These are phyloP conservation scores for Daldinia decipiens DNA, from an alignment of 495 filamentous ascomycete genomes.

Conservation along the genomic window DNA sequence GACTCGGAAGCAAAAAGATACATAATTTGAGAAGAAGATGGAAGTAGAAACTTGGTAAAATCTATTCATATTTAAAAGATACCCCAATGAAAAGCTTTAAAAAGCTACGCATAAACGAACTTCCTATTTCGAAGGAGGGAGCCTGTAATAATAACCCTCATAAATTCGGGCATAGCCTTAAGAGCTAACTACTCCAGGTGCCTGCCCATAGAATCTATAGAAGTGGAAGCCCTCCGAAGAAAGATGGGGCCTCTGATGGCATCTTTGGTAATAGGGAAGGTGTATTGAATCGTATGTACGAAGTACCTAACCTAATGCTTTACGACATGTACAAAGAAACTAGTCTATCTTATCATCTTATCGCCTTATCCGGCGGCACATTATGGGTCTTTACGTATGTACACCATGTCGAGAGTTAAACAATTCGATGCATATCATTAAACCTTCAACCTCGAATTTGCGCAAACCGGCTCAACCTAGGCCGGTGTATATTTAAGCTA, in stretches of 20 bases:
- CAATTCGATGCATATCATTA: conserved; percentile 9
- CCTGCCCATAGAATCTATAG: not conserved
- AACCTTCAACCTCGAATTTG: conserved; percentile 26
- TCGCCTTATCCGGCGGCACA: conserved; percentile 5
- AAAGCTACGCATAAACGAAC: too few species aligned
- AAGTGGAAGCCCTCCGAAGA: not conserved
- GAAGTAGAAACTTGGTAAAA: too few species aligned
- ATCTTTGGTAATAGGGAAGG: conserved; percentile 1
- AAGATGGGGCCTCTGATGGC: not conserved
- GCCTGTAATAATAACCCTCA: too few species aligned
- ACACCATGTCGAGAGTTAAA: not conserved
- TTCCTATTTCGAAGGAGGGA: too few species aligned
- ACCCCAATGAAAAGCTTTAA: too few species aligned
- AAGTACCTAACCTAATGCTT: not conserved
- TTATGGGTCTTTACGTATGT: conserved; percentile 2
- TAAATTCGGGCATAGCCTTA: too few species aligned
- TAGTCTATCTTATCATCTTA: conserved; percentile 13
- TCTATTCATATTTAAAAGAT: too few species aligned
- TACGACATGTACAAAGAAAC: not conserved
- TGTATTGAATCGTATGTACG: not conserved
- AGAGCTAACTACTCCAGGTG: not conserved
- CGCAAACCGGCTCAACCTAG: conserved; percentile 18
- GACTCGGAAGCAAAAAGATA: too few species aligned
- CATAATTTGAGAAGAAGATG: too few species aligned
- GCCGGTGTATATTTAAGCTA: not conserved